A percentile compares a stretch with the other conserved stretches of the same genome.
Conservation (phyloP, 1,284 basidiomycete genomes). For the Marasmius fiardii region DNA sequence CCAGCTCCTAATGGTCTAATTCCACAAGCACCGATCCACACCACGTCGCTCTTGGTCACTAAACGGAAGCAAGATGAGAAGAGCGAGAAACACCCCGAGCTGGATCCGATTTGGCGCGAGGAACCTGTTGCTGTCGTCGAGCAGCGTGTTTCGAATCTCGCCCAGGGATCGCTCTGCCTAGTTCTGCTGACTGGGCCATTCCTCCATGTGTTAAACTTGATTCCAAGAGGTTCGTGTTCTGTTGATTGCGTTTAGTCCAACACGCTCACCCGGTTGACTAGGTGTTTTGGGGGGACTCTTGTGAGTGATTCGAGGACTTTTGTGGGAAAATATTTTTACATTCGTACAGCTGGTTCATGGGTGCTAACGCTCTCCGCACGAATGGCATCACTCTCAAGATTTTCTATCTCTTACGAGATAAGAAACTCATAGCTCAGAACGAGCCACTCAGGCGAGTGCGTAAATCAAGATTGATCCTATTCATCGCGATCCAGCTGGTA, state of each 20-base stretch:
- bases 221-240: constrained; percentile 56
- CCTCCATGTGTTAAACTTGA: constrained; percentile 72
- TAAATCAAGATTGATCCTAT: constrained; percentile 75
- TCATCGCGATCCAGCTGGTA: constrained; percentile 76
- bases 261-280: constrained; percentile 17
- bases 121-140: constrained; percentile 81
- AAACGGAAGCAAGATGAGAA: constrained; percentile 33
- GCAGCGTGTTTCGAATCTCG: constrained; percentile 85
- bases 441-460: constrained; percentile 78
- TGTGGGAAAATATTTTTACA: constrained; percentile 17
- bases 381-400: constrained; percentile 88
- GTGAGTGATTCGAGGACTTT: constrained; percentile 35
- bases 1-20: constrained; percentile 96
- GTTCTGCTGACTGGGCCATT: constrained; percentile 82
- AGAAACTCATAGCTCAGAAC: constrained; percentile 50
- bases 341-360: constrained; percentile 80
- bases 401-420: constrained; percentile 81
- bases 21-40: constrained; percentile 95
- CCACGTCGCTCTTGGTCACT: constrained; percentile 76
- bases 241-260: not conserved
- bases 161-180: constrained; percentile 78
- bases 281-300: constrained; percentile 74
- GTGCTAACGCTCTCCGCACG: constrained; percentile 74
- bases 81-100: constrained; percentile 18
- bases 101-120: constrained; percentile 33